phyloP scores from a whole-genome alignment of 306 rosid species.

The Comarum palustre region DNA sequence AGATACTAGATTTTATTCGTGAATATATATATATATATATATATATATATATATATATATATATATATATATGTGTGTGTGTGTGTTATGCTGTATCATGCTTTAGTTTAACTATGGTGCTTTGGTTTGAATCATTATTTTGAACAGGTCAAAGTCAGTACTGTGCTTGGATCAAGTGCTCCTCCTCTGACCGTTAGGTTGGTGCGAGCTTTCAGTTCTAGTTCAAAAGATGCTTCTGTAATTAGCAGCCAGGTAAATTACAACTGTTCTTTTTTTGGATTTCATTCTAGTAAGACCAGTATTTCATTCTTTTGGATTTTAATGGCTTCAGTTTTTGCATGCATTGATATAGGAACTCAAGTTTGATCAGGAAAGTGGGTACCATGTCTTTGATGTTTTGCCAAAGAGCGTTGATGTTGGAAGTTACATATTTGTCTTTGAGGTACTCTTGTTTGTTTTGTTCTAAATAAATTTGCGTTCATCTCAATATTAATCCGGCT shows the following conservation, averaged over 20 bases:
- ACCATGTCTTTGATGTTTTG: conserved; percentile 62
- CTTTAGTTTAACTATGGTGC: background rate
- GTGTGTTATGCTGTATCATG: background rate
- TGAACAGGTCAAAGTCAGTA: conserved; percentile 78
- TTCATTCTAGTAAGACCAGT: background rate
- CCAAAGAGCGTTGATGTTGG: conserved; percentile 69
- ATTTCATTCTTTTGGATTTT: conserved; percentile 1
- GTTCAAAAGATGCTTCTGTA: conserved; percentile 55
- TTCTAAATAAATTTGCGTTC: conserved; percentile 24
- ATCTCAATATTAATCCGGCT: conserved; percentile 13
- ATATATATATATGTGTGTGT: no score
- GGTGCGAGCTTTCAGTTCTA: conserved; percentile 56
- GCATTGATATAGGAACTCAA: conserved; percentile 66
- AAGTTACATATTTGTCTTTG: conserved; percentile 64
- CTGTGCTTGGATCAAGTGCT: conserved; percentile 87
- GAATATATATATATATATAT: background rate
- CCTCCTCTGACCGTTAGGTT: conserved; percentile 85
- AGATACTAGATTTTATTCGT: no score
- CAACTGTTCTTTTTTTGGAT: conserved; percentile 18
- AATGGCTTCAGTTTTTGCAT: conserved; percentile 20
- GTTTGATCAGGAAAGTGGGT: conserved; percentile 54
- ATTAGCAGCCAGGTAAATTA: conserved; percentile 59
- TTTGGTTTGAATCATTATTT: conserved; percentile 5
- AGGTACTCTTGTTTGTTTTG: conserved; percentile 51
- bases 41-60: no score